Conservation (phyloP, 108 stramenopile genomes). For the Nitzschia palea region DNA sequence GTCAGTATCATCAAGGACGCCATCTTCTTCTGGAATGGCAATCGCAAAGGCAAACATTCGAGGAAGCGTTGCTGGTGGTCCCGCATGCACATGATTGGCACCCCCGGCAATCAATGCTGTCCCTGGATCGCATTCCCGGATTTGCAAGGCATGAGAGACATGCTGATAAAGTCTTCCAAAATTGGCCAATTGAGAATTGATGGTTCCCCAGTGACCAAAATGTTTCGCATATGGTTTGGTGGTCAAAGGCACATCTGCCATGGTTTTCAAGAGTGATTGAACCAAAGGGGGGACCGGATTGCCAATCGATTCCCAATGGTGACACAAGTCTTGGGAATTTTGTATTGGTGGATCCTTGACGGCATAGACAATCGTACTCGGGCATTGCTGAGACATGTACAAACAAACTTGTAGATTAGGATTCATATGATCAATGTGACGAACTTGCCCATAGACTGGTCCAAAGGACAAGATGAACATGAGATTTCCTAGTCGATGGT, state of each 20-base stretch:
- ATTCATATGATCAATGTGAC: constrained; percentile 69
- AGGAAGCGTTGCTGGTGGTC: constrained; percentile 46
- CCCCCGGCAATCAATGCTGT: constrained; percentile 61
- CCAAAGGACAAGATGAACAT: constrained; percentile 69
- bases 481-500: constrained; percentile 51
- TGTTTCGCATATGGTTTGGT: constrained; percentile 31
- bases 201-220: constrained; percentile 32
- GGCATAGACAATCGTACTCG: constrained; percentile 56
- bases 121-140: constrained; percentile 46
- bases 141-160: constrained; percentile 14
- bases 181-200: constrained; percentile 39
- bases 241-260: constrained; percentile 10
- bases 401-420: constrained; percentile 61
- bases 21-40: constrained; percentile 50
- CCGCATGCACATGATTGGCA: constrained; percentile 70
- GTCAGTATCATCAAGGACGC: no score
- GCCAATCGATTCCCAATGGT: constrained; percentile 12
- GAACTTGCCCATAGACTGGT: constrained; percentile 52
- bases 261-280: constrained; percentile 2
- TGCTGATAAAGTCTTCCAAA: constrained; percentile 71
- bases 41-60: constrained; percentile 78
- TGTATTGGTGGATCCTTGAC: constrained; percentile 7
- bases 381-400: constrained; percentile 63
- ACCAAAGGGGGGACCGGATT: constrained; percentile 11
- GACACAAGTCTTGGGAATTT: constrained; percentile 32